phyloP scores from a whole-genome alignment of 352 stramenopile species.

The Phytophthora fragariaefolia region DNA sequence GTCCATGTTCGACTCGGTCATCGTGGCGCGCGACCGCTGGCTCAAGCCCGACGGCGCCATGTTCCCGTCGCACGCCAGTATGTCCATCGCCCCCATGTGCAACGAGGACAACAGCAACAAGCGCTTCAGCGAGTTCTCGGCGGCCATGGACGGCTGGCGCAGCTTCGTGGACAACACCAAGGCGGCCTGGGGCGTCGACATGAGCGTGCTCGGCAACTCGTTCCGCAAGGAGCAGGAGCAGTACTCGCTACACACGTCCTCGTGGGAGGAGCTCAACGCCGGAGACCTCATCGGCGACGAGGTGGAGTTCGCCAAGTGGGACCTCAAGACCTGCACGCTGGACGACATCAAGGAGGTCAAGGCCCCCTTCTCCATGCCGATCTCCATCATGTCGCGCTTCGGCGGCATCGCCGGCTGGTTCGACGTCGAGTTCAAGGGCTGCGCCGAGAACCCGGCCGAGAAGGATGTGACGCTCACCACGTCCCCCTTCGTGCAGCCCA shows the following conservation, averaged over 20 bases:
- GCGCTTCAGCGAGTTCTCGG: constrained; percentile 85
- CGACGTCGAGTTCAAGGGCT: constrained; percentile 98
- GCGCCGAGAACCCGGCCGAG: constrained; percentile 69
- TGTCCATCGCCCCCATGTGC: constrained; percentile 97
- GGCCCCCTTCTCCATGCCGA: constrained; percentile 72
- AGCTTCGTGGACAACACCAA: constrained; percentile 93
- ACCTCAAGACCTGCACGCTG: constrained; percentile 86
- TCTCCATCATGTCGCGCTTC: constrained; percentile 90
- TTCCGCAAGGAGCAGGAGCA: constrained; percentile 91
- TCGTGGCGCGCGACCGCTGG: constrained; percentile 96
- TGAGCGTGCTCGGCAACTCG: constrained; percentile 90
- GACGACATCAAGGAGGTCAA: constrained; percentile 86
- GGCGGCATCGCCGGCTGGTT: constrained; percentile 99
- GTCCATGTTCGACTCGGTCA: constrained; percentile 99
- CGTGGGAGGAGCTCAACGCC: constrained; percentile 79
- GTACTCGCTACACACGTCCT: constrained; percentile 87
- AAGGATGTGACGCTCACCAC: constrained; percentile 91
- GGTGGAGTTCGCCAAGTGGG: constrained; percentile 79
- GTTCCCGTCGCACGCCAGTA: constrained; percentile 98
- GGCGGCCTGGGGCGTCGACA: constrained; percentile 97
- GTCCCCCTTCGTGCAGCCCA: constrained; percentile 90
- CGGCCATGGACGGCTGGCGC: constrained; percentile 87
- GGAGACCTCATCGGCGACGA: constrained; percentile 87
- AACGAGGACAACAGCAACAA: constrained; percentile 94
- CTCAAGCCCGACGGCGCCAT: constrained; percentile 97